phyloP scores from a whole-genome alignment of 2,329 filamentous ascomycete species.

The Microsporum canis region DNA sequence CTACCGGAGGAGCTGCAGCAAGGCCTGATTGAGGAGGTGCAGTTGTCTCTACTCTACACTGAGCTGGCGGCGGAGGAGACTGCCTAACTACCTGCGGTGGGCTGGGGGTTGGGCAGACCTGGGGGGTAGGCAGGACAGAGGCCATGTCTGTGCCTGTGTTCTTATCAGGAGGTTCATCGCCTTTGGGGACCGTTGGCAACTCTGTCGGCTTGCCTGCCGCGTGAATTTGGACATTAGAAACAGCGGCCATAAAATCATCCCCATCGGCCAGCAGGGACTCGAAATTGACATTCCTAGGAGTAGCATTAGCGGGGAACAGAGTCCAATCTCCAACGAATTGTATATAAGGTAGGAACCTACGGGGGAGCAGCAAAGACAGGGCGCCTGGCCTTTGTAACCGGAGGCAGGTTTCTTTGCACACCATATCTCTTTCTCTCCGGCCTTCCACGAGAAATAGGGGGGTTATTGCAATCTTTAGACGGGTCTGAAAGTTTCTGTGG shows the following conservation, averaged over 20 bases:
- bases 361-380: constrained; percentile 3
- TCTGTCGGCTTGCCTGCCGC: background rate
- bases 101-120: background rate
- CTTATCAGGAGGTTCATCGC: background rate
- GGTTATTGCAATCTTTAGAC: constrained; percentile 10
- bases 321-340: background rate
- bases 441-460: background rate
- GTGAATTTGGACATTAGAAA: constrained; percentile 1
- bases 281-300: constrained; percentile 9
- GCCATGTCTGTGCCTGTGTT: background rate
- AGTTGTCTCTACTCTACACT: background rate
- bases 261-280: constrained; percentile 12
- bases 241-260: constrained; percentile 15
- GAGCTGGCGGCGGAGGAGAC: background rate
- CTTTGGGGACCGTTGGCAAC: background rate
- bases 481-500: constrained; percentile 5
- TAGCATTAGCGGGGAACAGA: constrained; percentile 6
- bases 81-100: background rate
- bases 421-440: background rate
- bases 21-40: background rate
- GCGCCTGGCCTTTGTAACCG: constrained; percentile 8
- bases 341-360: constrained; percentile 9
- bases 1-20: background rate
- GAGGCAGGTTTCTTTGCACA: background rate
- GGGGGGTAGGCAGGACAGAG: background rate